A percentile compares a stretch with the other conserved stretches of the same genome.
Evolutionary conservation across 768 basidiomycete species (phyloP).

Genomic region (Candolleomyces eurysporus): DNA sequence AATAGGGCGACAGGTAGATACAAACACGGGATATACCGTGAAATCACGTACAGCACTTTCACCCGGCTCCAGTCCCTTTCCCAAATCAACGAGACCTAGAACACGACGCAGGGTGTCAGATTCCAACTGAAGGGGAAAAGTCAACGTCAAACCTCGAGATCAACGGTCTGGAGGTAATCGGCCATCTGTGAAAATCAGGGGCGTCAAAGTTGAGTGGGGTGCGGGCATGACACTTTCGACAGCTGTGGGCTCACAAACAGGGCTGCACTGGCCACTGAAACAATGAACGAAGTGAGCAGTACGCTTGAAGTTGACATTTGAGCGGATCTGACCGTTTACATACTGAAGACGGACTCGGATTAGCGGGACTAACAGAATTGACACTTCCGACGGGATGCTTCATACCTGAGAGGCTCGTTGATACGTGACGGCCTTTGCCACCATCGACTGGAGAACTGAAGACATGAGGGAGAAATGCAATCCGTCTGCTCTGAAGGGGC

Average conservation of each 20-base stretch:
- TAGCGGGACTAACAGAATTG: too few species aligned
- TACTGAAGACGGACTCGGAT: background rate
- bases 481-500: background rate
- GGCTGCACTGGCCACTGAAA: background rate
- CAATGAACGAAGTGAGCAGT: background rate
- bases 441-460: background rate
- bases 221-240: background rate
- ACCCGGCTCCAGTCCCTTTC: background rate
- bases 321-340: constrained; percentile 1
- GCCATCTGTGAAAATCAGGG: background rate
- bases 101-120: background rate
- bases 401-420: constrained; percentile 4
- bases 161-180: constrained; percentile 1
- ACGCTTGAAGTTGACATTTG: background rate
- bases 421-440: constrained; percentile 2
- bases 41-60: background rate
- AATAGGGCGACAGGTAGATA: background rate
- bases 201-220: background rate
- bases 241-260: background rate
- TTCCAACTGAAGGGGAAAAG: background rate
- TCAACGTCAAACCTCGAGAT: background rate
- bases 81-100: background rate
- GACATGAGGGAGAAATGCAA: background rate
- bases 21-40: background rate
- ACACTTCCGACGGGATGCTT: background rate